Evolutionary conservation across 345 rosid genomes (phyloP), one percentile per base, ranked within the genome.

Genomic region (Bruguiera sexangula): DNA sequence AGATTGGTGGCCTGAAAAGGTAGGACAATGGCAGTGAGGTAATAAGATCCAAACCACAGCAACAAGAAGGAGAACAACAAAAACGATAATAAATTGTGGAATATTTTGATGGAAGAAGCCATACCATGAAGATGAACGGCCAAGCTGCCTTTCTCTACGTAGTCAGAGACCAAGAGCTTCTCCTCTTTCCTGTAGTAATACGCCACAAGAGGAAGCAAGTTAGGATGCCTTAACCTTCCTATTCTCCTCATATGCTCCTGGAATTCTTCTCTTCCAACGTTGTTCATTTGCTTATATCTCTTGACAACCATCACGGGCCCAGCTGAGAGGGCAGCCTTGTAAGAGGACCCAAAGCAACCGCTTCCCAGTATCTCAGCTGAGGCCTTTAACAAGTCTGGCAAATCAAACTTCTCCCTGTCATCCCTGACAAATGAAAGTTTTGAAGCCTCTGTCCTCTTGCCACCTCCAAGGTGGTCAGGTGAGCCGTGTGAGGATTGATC

Each of bases 331-430:
- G 84, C 79, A 2, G 98, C 87, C 81, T 86, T 95, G 75, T 95
- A 92, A 2, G 98, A 90, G 11, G 88, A 79, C 1, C 98, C 96
- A 46, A 92, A 90, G 82, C 91, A 78, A 1, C 97, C 99, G 34
- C 92, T 92, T 2, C 97, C 97, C 31, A 95, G 37, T 32, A 95
- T 90, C 79, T 95, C 98, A 3, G 98, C 99, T 0, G 98, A 87
- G 13, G 99, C 89, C 69, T 84, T 90, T 11, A 95, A 67, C 83
- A 95, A 66, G 69, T 87, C 98, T 46, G 77, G 85, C 77, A 95
- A 73, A 57, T 95, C 99, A 66, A 95, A 92, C 75, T 18, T 82
- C 69, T 75, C 96, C 69, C 79, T 78, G 19, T 87, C 96, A 6
- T 92, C 94, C 72, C 85, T 84, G 27, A 92, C 79, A 22, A 92